Base-by-base conservation (phyloP, 176 grass and related monocot genomes). In the Avena sativa region DNA sequence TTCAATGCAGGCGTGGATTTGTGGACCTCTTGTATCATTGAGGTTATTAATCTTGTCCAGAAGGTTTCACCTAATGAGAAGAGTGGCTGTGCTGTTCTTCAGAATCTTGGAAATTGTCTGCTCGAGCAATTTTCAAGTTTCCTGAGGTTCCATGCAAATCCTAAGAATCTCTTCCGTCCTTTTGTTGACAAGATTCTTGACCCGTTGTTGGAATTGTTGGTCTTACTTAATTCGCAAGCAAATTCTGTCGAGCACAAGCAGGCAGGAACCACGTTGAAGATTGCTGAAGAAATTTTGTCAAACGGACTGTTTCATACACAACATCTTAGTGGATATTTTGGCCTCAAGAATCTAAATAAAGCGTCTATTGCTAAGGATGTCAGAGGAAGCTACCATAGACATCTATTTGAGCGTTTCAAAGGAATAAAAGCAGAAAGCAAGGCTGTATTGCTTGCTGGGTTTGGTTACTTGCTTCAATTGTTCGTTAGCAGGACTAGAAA, bases 301-400 rank as follows among this genome's bases (percentile, higher is more conserved):
- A 96, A 92, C 61, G 94, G 90, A 49, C 53, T 99, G 80, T 96
- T 99, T 90, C 92, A 96, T 87, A 91, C 92, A 51, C 86, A 87
- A 21, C 94, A 99, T 83, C 90, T 96, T 84, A 79, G 89, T 81
- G 97, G 94, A 64, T 96, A 96, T 94, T 93, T 99, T 67, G 89
- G 69, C 70, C 85, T 96, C 51, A 93, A 92, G 51, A 94, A 82
- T 88, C 89, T 92, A 53, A 92, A 50, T 53, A 78, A 80, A 77
- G 63, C 79, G 21, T 73, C 52, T 68, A 74, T 62, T 19, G 75
- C 62, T 51, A 94, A 78, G 76, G 92, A 92, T 90, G 74, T 93
- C 46, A 99, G 91, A 90, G 94, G 89, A 77, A 98, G 97, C 87
- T 96, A 99, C 71, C 97, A 94, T 81, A 92, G 88, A 43, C 92